These are phyloP conservation scores for Cucurbita moschata DNA, from an alignment of 306 rosid genomes.

Conservation along the genomic window DNA sequence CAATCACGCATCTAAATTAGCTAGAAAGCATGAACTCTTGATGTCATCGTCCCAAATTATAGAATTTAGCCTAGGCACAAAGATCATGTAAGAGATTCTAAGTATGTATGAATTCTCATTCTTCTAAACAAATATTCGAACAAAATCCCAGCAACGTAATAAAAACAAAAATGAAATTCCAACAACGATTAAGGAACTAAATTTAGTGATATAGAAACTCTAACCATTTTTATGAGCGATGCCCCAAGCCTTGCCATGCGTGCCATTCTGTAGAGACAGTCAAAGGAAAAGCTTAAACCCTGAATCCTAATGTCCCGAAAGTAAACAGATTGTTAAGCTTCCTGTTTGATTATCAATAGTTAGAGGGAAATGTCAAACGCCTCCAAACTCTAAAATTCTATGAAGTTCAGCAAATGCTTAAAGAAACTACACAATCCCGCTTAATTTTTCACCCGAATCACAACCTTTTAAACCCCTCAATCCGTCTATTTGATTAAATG, in stretches of 20 bases:
- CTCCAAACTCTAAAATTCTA: neutral
- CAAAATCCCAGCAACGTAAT: neutral
- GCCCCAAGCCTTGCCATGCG: constrained; percentile 98
- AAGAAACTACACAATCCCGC: neutral
- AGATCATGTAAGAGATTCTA: neutral
- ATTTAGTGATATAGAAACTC: neutral
- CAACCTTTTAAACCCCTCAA: neutral
- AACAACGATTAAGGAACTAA: neutral
- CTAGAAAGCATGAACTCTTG: neutral
- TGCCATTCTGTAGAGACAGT: constrained; percentile 47
- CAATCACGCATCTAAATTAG: neutral
- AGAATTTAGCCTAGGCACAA: neutral
- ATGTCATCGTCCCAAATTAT: neutral
- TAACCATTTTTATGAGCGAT: constrained; percentile 69
- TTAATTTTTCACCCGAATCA: neutral
- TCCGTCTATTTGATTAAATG: neutral
- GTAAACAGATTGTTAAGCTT: neutral
- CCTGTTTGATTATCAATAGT: neutral
- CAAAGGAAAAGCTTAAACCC: constrained; percentile 11
- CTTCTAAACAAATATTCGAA: neutral
- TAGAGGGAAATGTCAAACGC: neutral
- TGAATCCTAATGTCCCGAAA: neutral
- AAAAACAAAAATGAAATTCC: neutral
- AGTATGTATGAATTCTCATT: neutral
- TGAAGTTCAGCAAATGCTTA: neutral